Evolutionary conservation across 2,329 filamentous ascomycete genomes (phyloP).

Genomic region (Apiospora sp.): DNA sequence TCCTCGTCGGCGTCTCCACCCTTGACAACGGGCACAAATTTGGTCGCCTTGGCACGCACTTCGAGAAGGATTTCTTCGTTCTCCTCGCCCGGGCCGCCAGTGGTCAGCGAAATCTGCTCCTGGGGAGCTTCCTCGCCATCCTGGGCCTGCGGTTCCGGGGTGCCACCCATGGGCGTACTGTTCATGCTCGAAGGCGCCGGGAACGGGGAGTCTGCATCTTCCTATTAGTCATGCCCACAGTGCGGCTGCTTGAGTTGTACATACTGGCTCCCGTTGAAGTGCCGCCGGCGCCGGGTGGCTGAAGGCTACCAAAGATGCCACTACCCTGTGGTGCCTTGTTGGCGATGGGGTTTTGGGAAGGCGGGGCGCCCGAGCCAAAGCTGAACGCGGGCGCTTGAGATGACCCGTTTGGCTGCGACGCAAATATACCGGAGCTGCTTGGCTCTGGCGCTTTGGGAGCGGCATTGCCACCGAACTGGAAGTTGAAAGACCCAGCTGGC

Average conservation of each 20-base stretch:
- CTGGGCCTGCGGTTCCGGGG: conserved; percentile 62
- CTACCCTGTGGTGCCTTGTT: conserved; percentile 34
- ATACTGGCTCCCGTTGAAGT: conserved; percentile 52
- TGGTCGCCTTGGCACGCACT: conserved; percentile 73
- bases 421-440: conserved; percentile 34
- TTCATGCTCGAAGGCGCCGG: conserved; percentile 68
- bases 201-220: conserved; percentile 45
- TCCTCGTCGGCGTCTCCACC: conserved; percentile 55
- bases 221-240: conserved; percentile 25
- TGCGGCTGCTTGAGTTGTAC: conserved; percentile 33
- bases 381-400: conserved; percentile 44
- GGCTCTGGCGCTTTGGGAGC: conserved; percentile 36
- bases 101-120: conserved; percentile 74
- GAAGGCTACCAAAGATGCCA: conserved; percentile 36
- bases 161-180: conserved; percentile 65
- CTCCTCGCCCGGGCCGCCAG: conserved; percentile 73
- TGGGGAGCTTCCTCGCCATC: conserved; percentile 62
- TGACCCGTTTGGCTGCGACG: conserved; percentile 37
- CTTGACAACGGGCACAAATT: conserved; percentile 57
- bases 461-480: conserved; percentile 38
- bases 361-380: conserved; percentile 46
- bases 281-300: conserved; percentile 46
- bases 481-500: conserved; percentile 38
- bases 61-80: conserved; percentile 76
- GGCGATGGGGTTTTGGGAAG: conserved; percentile 40